Evolutionary conservation across 371 early-diverging fungal genomes (phyloP).

Genomic region (Apophysomyces trapeziformis): DNA sequence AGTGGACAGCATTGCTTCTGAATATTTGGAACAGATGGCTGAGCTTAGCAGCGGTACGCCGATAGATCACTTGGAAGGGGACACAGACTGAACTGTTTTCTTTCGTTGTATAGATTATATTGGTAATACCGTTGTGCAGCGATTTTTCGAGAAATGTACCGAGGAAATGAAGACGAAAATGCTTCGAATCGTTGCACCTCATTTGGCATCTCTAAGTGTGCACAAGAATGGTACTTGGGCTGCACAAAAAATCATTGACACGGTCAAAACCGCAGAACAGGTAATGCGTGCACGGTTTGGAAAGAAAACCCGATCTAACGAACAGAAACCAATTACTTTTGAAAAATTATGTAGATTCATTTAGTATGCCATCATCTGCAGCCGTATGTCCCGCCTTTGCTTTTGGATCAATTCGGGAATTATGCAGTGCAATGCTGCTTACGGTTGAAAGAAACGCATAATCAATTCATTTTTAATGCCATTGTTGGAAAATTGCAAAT

Average conservation of each 20-base stretch:
- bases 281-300: constrained; percentile 37
- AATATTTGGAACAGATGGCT: constrained; percentile 72
- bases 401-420: constrained; percentile 92
- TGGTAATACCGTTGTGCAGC: constrained; percentile 86
- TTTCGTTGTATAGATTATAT: constrained; percentile 40
- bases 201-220: constrained; percentile 82
- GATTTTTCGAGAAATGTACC: constrained; percentile 72
- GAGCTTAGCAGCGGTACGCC: constrained; percentile 87
- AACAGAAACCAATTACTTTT: not conserved
- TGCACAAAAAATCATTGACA: constrained; percentile 87
- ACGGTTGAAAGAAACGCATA: constrained; percentile 64
- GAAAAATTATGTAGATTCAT: constrained; percentile 21
- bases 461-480: constrained; percentile 87
- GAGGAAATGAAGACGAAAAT: constrained; percentile 61
- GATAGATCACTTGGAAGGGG: not conserved
- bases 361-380: constrained; percentile 50
- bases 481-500: constrained; percentile 74
- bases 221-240: constrained; percentile 97
- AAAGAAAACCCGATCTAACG: constrained; percentile 11
- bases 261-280: constrained; percentile 67
- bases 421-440: constrained; percentile 92
- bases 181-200: constrained; percentile 63
- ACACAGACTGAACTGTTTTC: not conserved
- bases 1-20: constrained; percentile 69
- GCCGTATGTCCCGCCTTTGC: constrained; percentile 76